Evolutionary conservation across 2,329 filamentous ascomycete species (phyloP).

Genomic region (Diaporthe sp.): DNA sequence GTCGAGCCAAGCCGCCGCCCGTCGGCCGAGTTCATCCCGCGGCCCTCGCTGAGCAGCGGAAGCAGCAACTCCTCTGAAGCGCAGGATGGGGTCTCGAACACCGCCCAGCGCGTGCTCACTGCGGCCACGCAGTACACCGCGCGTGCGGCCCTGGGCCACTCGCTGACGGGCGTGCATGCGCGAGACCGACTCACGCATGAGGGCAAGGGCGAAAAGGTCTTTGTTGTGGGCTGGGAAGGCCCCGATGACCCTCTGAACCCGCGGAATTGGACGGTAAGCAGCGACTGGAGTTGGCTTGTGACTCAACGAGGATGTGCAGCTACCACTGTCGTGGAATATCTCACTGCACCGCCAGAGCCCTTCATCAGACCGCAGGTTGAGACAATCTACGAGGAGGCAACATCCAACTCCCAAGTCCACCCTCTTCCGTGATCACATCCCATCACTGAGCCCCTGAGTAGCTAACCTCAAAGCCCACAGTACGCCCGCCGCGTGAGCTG

Average conservation of each 20-base stretch:
- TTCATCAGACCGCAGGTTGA: not conserved
- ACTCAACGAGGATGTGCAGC: too few relatives aligned
- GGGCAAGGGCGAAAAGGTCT: slow-evolving; percentile 50
- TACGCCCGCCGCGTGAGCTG: slow-evolving; percentile 51
- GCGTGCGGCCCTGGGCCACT: slow-evolving; percentile 47
- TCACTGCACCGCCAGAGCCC: not conserved
- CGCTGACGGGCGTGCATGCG: slow-evolving; percentile 50
- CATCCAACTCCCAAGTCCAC: not conserved
- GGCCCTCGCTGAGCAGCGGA: not conserved
- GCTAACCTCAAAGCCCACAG: not conserved
- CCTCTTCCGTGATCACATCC: too few relatives aligned
- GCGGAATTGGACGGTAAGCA: slow-evolving; percentile 51
- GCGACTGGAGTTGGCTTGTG: rapidly evolving
- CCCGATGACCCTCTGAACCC: slow-evolving; percentile 55
- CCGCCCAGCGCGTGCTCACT: slow-evolving; percentile 40
- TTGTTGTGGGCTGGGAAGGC: slow-evolving; percentile 55
- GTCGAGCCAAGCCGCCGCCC: not conserved
- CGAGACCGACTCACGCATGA: slow-evolving; percentile 46
- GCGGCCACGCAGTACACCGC: slow-evolving; percentile 42
- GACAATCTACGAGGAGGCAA: not conserved
- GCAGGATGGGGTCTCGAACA: not conserved
- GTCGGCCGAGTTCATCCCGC: slow-evolving; percentile 12
- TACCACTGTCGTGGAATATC: not conserved
- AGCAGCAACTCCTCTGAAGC: not conserved
- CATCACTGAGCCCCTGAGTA: too few relatives aligned